Conservation (phyloP, 1,139 yeast genomes). For the Eremothecium gossypii region DNA sequence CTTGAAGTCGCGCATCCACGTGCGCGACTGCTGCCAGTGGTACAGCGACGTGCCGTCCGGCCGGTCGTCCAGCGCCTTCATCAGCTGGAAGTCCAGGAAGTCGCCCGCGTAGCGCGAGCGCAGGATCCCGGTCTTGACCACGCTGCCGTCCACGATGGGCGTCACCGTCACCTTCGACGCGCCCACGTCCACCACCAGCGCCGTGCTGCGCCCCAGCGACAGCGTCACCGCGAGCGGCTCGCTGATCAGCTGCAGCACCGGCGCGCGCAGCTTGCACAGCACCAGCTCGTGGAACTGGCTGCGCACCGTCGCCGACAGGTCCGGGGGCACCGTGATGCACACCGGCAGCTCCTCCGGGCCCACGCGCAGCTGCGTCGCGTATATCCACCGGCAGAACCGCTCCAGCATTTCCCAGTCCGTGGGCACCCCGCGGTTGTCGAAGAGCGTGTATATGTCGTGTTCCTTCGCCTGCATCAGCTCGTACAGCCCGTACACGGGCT, state of each 20-base stretch:
- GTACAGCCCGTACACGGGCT: slow-evolving; percentile 39
- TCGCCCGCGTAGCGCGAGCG: slow-evolving; percentile 64
- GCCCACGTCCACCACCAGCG: slow-evolving; percentile 63
- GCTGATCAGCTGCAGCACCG: slow-evolving; percentile 58
- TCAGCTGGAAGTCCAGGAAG: slow-evolving; percentile 47
- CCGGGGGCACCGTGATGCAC: slow-evolving; percentile 48
- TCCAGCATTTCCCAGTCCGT: slow-evolving; percentile 58
- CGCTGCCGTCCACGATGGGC: slow-evolving; percentile 62
- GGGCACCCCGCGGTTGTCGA: slow-evolving; percentile 50
- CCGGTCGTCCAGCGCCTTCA: slow-evolving; percentile 27
- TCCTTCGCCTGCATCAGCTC: slow-evolving; percentile 34
- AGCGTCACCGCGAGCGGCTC: slow-evolving; percentile 63
- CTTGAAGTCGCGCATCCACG: slow-evolving; percentile 28
- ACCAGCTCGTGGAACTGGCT: slow-evolving; percentile 52
- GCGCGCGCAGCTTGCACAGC: slow-evolving; percentile 56
- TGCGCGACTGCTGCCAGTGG: slow-evolving; percentile 22
- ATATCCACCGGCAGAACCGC: slow-evolving; percentile 52
- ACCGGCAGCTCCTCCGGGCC: slow-evolving; percentile 50
- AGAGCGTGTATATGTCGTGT: slow-evolving; percentile 50
- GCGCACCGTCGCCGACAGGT: slow-evolving; percentile 50
- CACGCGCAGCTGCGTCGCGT: slow-evolving; percentile 37
- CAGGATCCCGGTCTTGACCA: slow-evolving; percentile 49
- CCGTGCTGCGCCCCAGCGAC: slow-evolving; percentile 58
- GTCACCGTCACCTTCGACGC: slow-evolving; percentile 53
- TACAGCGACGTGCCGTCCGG: slow-evolving; percentile 8